phyloP scores from a whole-genome alignment of 73 alveolate species.

The Paraurostyla sp. region DNA sequence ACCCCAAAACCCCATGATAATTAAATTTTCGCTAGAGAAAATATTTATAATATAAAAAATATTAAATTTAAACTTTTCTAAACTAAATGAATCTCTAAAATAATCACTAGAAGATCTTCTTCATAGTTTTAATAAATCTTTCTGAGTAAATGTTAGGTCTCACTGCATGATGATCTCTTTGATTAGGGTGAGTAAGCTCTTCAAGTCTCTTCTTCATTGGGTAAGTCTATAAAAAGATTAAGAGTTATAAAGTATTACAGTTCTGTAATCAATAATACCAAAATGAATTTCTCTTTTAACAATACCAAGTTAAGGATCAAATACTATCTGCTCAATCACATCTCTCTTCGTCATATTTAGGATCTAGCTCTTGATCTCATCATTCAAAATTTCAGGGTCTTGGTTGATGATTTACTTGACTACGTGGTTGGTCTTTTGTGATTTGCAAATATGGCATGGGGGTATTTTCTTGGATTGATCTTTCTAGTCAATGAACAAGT shows the following conservation, averaged over 20 bases:
- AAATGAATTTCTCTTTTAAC: slow-evolving; percentile 69
- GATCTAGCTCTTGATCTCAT: not conserved
- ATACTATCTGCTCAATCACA: slow-evolving; percentile 61
- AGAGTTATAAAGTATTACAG: slow-evolving; percentile 14
- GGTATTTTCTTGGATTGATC: not conserved
- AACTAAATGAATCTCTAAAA: too few relatives aligned
- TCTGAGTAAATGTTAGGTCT: slow-evolving; percentile 57
- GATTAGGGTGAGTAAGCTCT: not conserved
- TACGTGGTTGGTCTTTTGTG: slow-evolving; percentile 24
- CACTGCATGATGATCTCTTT: slow-evolving; percentile 10
- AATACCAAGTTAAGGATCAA: slow-evolving; percentile 64
- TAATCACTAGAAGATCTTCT: slow-evolving; percentile 59
- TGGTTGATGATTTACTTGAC: slow-evolving; percentile 13
- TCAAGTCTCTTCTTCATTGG: slow-evolving; percentile 53
- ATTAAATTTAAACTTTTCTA: too few relatives aligned
- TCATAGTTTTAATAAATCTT: slow-evolving; percentile 44
- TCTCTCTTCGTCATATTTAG: slow-evolving; percentile 37
- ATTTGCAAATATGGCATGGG: slow-evolving; percentile 15
- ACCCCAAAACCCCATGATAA: too few relatives aligned
- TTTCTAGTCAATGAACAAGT: not conserved
- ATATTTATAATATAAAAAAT: too few relatives aligned
- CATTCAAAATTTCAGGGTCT: slow-evolving; percentile 28
- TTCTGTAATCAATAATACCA: slow-evolving; percentile 69
- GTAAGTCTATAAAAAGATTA: slow-evolving; percentile 35
- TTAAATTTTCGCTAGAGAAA: too few relatives aligned